These are phyloP conservation scores for Grigorovia humatica DNA, from an alignment of 805 yeast genomes.

Conservation along the genomic window DNA sequence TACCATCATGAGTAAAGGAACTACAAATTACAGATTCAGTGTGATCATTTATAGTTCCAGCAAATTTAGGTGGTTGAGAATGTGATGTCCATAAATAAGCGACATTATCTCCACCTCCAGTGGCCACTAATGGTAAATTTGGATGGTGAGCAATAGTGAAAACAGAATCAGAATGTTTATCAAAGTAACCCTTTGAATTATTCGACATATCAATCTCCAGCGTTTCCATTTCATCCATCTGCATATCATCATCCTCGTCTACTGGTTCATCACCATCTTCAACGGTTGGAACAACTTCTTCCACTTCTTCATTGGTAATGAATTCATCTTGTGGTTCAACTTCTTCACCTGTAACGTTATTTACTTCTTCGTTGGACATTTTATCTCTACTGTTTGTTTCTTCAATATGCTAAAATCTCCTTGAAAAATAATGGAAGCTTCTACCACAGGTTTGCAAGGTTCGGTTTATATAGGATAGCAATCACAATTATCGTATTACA, in stretches of 20 bases:
- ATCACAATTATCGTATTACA: not conserved
- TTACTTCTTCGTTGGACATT: constrained; percentile 8
- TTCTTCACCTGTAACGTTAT: constrained; percentile 3
- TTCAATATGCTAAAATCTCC: not conserved
- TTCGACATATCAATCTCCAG: constrained; percentile 80
- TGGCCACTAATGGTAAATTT: constrained; percentile 67
- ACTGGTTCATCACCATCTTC: constrained; percentile 28
- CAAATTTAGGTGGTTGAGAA: constrained; percentile 70
- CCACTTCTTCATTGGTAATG: constrained; percentile 36
- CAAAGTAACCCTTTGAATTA: constrained; percentile 84
- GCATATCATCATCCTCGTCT: constrained; percentile 24
- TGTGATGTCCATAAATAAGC: constrained; percentile 92
- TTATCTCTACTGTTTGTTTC: not conserved
- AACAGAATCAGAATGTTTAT: constrained; percentile 79
- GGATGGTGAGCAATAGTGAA: constrained; percentile 81
- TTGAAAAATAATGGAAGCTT: not conserved
- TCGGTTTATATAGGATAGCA: not conserved
- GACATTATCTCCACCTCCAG: constrained; percentile 91
- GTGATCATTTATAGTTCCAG: constrained; percentile 68
- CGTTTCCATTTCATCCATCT: constrained; percentile 28
- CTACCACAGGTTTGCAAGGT: not conserved
- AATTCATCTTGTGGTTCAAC: constrained; percentile 27
- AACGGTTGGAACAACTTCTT: constrained; percentile 26
- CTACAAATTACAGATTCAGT: constrained; percentile 82
- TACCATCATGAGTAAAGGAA: constrained; percentile 76